A percentile compares a stretch with the other conserved stretches of the same genome.
Evolutionary conservation across 2,329 filamentous ascomycete species (phyloP).

Genomic region (Grosmannia serpens): DNA sequence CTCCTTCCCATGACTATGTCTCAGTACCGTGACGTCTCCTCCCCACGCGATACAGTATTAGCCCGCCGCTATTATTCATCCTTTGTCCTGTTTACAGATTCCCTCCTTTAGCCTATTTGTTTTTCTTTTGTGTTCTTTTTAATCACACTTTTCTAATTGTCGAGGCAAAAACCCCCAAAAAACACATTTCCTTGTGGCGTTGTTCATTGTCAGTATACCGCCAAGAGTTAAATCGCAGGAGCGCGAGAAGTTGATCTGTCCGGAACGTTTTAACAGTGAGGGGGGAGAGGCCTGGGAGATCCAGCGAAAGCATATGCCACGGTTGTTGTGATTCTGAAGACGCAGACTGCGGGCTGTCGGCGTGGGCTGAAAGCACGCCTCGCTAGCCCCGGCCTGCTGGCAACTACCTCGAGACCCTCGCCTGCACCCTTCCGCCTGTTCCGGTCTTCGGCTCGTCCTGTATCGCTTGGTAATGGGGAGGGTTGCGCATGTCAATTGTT

Average conservation of each 20-base stretch:
- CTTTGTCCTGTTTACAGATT: conserved; percentile 24
- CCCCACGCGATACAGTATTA: conserved; percentile 36
- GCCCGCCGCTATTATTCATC: conserved; percentile 40
- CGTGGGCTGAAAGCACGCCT: not conserved
- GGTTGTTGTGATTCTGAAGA: not conserved
- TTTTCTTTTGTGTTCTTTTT: conserved; percentile 27
- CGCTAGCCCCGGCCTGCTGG: not conserved
- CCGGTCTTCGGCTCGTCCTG: not conserved
- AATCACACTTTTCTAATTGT: conserved; percentile 34
- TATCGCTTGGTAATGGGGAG: not conserved
- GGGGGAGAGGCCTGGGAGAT: not conserved
- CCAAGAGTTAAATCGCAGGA: not conserved
- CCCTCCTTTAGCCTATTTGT: conserved; percentile 26
- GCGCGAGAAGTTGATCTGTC: not conserved
- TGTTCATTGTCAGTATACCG: not conserved
- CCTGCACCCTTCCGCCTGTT: not conserved
- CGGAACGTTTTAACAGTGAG: not conserved
- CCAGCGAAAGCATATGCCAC: not conserved
- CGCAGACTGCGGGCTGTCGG: not conserved
- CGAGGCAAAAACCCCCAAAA: conserved; percentile 17
- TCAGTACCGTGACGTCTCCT: conserved; percentile 40
- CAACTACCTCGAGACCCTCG: not conserved
- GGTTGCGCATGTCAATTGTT: not conserved
- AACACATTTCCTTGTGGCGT: not conserved
- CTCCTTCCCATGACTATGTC: conserved; percentile 35